A percentile compares a stretch with the other conserved stretches of the same genome.
phyloP scores from a whole-genome alignment of 192 early-diverging fungal genomes.

The Gaertneriomyces sp. region DNA sequence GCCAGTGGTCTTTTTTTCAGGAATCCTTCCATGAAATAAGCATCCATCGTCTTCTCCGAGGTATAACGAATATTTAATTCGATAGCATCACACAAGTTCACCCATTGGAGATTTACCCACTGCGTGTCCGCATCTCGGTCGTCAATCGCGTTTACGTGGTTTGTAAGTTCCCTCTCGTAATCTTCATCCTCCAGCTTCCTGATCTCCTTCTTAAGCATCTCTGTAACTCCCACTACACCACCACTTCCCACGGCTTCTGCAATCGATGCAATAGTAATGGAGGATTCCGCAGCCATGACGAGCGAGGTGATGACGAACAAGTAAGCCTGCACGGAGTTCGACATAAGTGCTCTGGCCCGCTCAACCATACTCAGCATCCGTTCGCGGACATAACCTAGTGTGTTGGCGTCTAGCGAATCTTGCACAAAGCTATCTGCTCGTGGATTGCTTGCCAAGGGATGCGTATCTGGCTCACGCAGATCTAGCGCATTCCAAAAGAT shows the following conservation, averaged over 20 bases:
- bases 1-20: neutral
- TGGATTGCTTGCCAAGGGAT: neutral
- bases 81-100: constrained; percentile 10
- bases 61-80: constrained; percentile 5
- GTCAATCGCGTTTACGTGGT: neutral
- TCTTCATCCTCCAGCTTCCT: neutral
- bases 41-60: constrained; percentile 1
- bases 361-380: constrained; percentile 3
- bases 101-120: constrained; percentile 6
- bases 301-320: neutral
- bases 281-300: neutral
- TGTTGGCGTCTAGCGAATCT: neutral
- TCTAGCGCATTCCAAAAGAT: constrained; percentile 8
- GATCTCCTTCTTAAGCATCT: constrained; percentile 1
- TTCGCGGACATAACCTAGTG: neutral
- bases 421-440: constrained; percentile 3
- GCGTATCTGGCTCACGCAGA: constrained; percentile 1
- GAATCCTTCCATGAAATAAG: constrained; percentile 8
- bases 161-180: neutral
- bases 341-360: neutral
- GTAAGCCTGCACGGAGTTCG: constrained; percentile 1
- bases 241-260: constrained; percentile 3
- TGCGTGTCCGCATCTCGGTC: neutral
- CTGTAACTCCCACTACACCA: neutral
- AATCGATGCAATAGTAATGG: constrained; percentile 3